phyloP scores from a whole-genome alignment of 2,329 filamentous ascomycete genomes.

The Xylariomycetidae sp. region DNA sequence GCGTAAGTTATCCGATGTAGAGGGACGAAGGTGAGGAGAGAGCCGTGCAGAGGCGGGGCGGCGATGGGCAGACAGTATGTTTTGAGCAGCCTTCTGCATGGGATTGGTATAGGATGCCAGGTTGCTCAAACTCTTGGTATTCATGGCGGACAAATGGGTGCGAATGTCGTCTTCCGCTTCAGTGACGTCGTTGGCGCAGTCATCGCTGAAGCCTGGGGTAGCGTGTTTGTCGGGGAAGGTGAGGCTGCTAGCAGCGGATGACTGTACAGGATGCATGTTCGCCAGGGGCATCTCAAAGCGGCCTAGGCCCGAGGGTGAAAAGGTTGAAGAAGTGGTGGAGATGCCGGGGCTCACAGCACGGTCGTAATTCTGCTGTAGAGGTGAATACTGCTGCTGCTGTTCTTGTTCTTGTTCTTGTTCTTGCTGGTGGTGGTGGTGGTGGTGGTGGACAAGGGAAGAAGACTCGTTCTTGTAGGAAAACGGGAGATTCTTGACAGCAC shows the following conservation, averaged over 20 bases:
- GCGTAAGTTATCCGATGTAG: neutral
- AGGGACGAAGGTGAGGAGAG: neutral
- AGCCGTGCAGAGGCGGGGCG: too few relatives aligned
- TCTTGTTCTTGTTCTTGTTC: too few relatives aligned
- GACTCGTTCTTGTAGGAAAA: conserved; percentile 27
- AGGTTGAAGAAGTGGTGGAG: conserved; percentile 1
- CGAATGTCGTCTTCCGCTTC: conserved; percentile 23
- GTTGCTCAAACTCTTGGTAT: conserved; percentile 48
- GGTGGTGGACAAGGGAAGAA: conserved; percentile 15
- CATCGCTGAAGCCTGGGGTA: conserved; percentile 8
- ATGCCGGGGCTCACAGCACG: conserved; percentile 40
- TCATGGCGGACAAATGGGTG: conserved; percentile 39
- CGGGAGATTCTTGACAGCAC: conserved; percentile 38
- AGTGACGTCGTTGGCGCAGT: conserved; percentile 24
- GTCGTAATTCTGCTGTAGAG: conserved; percentile 51
- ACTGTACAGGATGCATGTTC: conserved; percentile 22
- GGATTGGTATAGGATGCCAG: conserved; percentile 54
- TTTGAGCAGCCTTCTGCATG: conserved; percentile 47
- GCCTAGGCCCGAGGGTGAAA: conserved; percentile 1
- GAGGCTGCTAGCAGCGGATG: conserved; percentile 10
- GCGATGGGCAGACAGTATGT: conserved; percentile 33
- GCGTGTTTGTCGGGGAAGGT: conserved; percentile 5
- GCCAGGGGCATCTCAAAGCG: too few relatives aligned
- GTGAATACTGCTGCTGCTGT: too few relatives aligned
- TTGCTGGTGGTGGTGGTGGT: conserved; percentile 26